These are phyloP conservation scores for Talaromyces liani DNA, from an alignment of 495 filamentous ascomycete genomes.

Conservation along the genomic window DNA sequence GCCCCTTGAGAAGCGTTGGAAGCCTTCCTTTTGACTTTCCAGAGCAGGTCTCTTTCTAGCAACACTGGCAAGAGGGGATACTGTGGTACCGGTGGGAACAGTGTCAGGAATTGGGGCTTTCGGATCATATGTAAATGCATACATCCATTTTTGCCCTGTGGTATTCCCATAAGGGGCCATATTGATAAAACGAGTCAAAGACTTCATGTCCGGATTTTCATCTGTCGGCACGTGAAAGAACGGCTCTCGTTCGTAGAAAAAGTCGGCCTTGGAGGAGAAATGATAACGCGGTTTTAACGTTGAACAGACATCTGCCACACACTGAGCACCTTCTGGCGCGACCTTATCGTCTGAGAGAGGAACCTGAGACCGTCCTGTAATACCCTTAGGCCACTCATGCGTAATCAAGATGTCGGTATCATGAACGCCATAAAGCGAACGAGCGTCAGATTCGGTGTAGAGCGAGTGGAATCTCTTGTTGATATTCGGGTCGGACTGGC, in stretches of 20 bases:
- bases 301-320: slow-evolving; percentile 63
- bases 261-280: slow-evolving; percentile 58
- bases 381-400: slow-evolving; percentile 68
- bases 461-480: slow-evolving; percentile 59
- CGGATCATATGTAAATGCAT: slow-evolving; percentile 77
- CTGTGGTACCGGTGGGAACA: slow-evolving; percentile 61
- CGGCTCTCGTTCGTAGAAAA: slow-evolving; percentile 86
- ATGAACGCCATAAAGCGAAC: slow-evolving; percentile 62
- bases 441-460: slow-evolving; percentile 71
- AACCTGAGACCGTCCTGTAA: slow-evolving; percentile 56
- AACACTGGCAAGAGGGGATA: slow-evolving; percentile 54
- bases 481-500: slow-evolving; percentile 40
- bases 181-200: slow-evolving; percentile 81
- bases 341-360: slow-evolving; percentile 33
- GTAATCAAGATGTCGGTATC: slow-evolving; percentile 81
- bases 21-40: slow-evolving; percentile 42
- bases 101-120: slow-evolving; percentile 45
- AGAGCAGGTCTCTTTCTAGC: slow-evolving; percentile 54
- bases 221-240: slow-evolving; percentile 67
- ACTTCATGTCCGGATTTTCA: slow-evolving; percentile 41
- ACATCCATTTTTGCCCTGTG: slow-evolving; percentile 75
- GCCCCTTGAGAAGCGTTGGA: slow-evolving; percentile 50
- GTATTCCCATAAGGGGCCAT: slow-evolving; percentile 68
- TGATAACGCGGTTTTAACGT: slow-evolving; percentile 82
- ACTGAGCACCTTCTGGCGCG: slow-evolving; percentile 41